Conservation (phyloP, 805 yeast species). For the Starmerella vitae region DNA sequence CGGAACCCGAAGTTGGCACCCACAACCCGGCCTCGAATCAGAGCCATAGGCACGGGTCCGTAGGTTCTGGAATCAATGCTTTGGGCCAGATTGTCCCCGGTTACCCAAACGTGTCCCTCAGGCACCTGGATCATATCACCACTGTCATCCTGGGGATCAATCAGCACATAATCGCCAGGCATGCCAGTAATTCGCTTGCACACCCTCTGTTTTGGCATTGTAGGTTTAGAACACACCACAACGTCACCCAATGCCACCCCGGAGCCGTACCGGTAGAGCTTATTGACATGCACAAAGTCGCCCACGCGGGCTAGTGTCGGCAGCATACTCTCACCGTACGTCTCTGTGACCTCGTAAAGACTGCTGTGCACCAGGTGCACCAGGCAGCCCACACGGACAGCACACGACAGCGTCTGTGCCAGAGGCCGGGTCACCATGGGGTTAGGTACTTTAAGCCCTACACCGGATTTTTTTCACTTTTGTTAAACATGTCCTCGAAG, state of each 20-base stretch:
- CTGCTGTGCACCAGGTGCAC: slow-evolving; percentile 53
- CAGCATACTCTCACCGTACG: slow-evolving; percentile 89
- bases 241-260: slow-evolving; percentile 70
- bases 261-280: slow-evolving; percentile 47
- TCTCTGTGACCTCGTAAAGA: slow-evolving; percentile 61
- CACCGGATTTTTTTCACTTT: too few relatives aligned
- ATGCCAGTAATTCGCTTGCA: slow-evolving; percentile 90
- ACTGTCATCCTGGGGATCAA: slow-evolving; percentile 46
- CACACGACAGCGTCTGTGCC: slow-evolving; percentile 22
- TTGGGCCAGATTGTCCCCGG: slow-evolving; percentile 84
- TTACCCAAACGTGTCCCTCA: slow-evolving; percentile 91
- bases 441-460: too few relatives aligned
- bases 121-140: slow-evolving; percentile 65
- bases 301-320: slow-evolving; percentile 66
- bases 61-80: slow-evolving; percentile 84
- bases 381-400: slow-evolving; percentile 28
- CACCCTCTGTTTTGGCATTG: slow-evolving; percentile 70
- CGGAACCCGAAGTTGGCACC: slow-evolving; percentile 8
- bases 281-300: slow-evolving; percentile 70
- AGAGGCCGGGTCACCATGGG: slow-evolving; percentile 2
- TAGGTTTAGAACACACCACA: slow-evolving; percentile 78
- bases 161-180: slow-evolving; percentile 78
- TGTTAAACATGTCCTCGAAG: too few relatives aligned
- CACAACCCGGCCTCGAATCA: slow-evolving; percentile 68
- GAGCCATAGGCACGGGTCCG: slow-evolving; percentile 77